phyloP scores from a whole-genome alignment of 179 eudicot species.

The Sideroxylon spinosum region DNA sequence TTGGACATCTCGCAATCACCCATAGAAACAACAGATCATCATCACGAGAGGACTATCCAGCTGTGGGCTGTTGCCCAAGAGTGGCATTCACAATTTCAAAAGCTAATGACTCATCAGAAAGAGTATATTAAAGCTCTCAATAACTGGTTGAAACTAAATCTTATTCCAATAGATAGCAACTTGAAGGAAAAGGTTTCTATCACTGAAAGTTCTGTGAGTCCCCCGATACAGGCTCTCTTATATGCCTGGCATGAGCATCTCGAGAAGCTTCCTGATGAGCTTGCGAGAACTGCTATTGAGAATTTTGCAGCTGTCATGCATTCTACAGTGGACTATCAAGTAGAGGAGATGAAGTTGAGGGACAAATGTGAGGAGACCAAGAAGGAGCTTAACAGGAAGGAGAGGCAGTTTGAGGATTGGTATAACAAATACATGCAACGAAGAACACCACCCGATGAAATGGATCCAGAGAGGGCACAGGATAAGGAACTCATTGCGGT shows the following conservation, averaged over 20 bases:
- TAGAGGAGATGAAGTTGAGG: slow-evolving; percentile 54
- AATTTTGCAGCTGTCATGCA: slow-evolving; percentile 54
- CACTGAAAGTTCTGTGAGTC: slow-evolving; percentile 56
- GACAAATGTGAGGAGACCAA: slow-evolving; percentile 59
- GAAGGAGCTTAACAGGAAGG: slow-evolving; percentile 47
- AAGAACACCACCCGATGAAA: slow-evolving; percentile 46
- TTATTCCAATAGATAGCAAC: slow-evolving; percentile 79
- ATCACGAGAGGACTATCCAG: slow-evolving; percentile 59
- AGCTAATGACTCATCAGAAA: slow-evolving; percentile 65
- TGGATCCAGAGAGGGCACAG: slow-evolving; percentile 40
- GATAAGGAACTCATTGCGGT: slow-evolving; percentile 48
- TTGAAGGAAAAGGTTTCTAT: slow-evolving; percentile 77
- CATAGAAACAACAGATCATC: slow-evolving; percentile 62
- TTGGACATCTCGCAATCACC: slow-evolving; percentile 64
- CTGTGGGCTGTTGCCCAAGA: slow-evolving; percentile 48
- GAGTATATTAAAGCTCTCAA: slow-evolving; percentile 62
- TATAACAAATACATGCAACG: slow-evolving; percentile 44
- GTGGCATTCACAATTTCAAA: slow-evolving; percentile 66
- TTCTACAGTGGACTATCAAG: slow-evolving; percentile 59
- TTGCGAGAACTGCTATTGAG: slow-evolving; percentile 56
- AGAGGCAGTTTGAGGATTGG: slow-evolving; percentile 65
- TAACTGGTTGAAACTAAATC: slow-evolving; percentile 71
- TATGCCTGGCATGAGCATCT: slow-evolving; percentile 65
- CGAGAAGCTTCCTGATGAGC: slow-evolving; percentile 74
- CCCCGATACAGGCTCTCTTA: slow-evolving; percentile 67